Base-by-base conservation (phyloP, 768 basidiomycete species). In the Boletus rufocinnamomeus region DNA sequence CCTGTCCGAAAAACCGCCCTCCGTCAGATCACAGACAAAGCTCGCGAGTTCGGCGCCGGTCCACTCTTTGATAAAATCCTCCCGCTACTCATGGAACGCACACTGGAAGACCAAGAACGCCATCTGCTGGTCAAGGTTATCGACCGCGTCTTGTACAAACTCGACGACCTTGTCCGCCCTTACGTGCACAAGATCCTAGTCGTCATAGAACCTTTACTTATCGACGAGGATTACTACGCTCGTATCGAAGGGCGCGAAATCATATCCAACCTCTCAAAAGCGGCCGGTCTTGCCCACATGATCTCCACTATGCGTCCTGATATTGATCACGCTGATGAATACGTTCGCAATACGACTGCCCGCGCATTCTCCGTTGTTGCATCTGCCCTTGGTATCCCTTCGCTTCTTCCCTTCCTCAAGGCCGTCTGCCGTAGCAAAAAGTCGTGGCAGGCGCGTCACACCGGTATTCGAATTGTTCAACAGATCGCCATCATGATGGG, bases 401-500 rank as follows among this genome's bases (percentile, higher is more conserved):
- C 97, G 9, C 84, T 98, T 27, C 88, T 99, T 4, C 97, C 97
- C 51, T 99, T 99, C 86, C 81, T 99, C 60, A 96, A 96, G 76
- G 96, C 97, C 37, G 95, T 99, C 57, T 98, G 97, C 77, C 88
- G 95, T 48, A 95, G 93, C 57, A 98, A 98, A 76, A 99, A 99
- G 77, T 98, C 95, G 10, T 99, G 97, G 97, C 97, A 99, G 75
- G 97, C 97, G 10, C 87, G 96, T 59, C 97, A 98, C 74, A 99
- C 97, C 5, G 97, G 97, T 75, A 98, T 99, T 68, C 94, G 97
- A 67, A 98, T 99, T 62, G 95, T 99, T 13, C 97, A 99, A 75
- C 97, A 98, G 74, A 98, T 99, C 51, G 96, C 97, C 21, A 96
- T 98, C 69, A 98, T 98, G 95, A 98, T 98, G 95, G 96, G 96